These are phyloP conservation scores for Hebeloma cylindrosporum DNA, from an alignment of 768 basidiomycete species.

Conservation along the genomic window DNA sequence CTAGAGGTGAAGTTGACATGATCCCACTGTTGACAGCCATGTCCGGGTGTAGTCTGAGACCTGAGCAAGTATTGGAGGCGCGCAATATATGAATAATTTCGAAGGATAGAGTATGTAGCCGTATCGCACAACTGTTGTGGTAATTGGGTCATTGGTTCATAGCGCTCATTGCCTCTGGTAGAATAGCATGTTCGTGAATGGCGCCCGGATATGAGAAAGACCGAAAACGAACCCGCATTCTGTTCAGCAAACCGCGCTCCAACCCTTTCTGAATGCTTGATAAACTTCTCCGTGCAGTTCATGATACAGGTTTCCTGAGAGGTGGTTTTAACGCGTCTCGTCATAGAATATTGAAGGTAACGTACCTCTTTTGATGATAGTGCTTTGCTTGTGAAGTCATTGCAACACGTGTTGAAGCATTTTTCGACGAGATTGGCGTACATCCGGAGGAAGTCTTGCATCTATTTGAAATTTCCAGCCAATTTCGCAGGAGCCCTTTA, in stretches of 20 bases:
- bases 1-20: no score
- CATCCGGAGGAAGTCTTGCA: conserved; percentile 97
- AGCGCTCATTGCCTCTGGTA: conserved; percentile 43
- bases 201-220: not conserved
- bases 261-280: conserved; percentile 94
- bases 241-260: conserved; percentile 90
- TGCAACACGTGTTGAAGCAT: conserved; percentile 93
- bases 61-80: no score
- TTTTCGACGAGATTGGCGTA: conserved; percentile 94
- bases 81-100: no score
- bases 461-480: conserved; percentile 46
- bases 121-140: no score
- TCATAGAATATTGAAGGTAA: no score
- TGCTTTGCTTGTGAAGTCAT: conserved; percentile 96
- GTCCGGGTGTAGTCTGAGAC: no score
- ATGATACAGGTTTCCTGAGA: conserved; percentile 86
- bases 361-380: conserved; percentile 95
- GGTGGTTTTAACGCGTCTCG: no score
- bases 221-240: conserved; percentile 72
- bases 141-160: no score
- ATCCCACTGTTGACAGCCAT: no score
- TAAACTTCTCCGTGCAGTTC: conserved; percentile 97
- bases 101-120: no score
- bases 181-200: not conserved
- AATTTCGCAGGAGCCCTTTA: not conserved